These are phyloP conservation scores for Urostyla sp. DNA, from an alignment of 73 alveolate genomes.

Conservation along the genomic window DNA sequence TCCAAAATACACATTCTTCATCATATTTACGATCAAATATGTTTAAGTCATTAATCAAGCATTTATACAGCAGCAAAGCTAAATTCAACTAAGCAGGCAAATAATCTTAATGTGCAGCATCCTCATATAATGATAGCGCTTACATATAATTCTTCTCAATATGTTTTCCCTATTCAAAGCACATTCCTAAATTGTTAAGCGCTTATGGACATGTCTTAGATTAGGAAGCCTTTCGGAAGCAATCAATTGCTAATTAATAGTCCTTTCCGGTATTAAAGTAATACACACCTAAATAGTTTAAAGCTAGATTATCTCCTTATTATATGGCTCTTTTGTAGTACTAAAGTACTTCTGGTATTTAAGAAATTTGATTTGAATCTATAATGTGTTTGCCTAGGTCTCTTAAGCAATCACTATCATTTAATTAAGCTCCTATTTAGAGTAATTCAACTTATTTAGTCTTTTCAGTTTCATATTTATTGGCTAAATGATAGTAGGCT, in stretches of 20 bases:
- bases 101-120: background rate
- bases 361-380: no score
- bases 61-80: conserved; percentile 17
- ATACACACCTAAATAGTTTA: conserved; percentile 27
- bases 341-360: background rate
- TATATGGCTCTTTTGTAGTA: conserved; percentile 25
- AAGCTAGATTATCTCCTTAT: conserved; percentile 35
- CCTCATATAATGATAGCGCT: conserved; percentile 30
- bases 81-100: conserved; percentile 6
- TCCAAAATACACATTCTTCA: conserved; percentile 11
- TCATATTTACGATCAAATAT: background rate
- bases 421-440: no score
- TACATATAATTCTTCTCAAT: conserved; percentile 11
- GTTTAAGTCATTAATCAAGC: background rate
- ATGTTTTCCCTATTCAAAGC: conserved; percentile 42
- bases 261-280: conserved; percentile 15
- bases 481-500: no score
- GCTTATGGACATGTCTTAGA: conserved; percentile 27
- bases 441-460: no score
- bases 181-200: conserved; percentile 31
- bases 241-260: conserved; percentile 10
- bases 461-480: no score
- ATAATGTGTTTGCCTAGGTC: no score
- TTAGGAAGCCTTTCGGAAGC: conserved; percentile 13
- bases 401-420: no score